Evolutionary conservation across 75 land plant genomes (phyloP).

Genomic region (Larix kaempferi): DNA sequence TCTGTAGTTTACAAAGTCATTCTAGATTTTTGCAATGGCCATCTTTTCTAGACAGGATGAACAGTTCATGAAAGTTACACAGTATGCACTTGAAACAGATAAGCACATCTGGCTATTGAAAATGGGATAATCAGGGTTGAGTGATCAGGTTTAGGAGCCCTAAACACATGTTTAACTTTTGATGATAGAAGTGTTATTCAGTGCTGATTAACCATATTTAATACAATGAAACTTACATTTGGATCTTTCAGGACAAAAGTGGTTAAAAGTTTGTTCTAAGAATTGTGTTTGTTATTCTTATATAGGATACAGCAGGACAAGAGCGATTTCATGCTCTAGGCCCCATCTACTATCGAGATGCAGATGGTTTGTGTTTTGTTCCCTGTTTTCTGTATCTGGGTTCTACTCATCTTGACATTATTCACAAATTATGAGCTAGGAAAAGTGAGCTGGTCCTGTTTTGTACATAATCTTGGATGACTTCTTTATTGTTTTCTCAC

Average conservation of each 20-base stretch:
- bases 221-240: not conserved
- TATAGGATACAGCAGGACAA: slow-evolving; percentile 59
- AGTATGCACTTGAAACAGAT: not conserved
- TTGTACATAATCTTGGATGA: not conserved
- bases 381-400: not conserved
- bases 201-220: not conserved
- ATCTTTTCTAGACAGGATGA: not conserved
- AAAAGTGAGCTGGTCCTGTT: not conserved
- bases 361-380: slow-evolving; percentile 31
- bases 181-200: not conserved
- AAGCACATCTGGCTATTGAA: not conserved
- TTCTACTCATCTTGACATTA: not conserved
- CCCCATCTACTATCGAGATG: slow-evolving; percentile 61
- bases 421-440: not conserved
- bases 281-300: not conserved
- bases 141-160: not conserved
- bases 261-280: not conserved
- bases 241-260: not conserved
- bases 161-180: not conserved
- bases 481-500: not conserved
- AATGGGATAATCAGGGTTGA: not conserved
- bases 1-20: not conserved
- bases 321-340: slow-evolving; percentile 59
- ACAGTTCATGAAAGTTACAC: not conserved
- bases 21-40: not conserved